phyloP scores from a whole-genome alignment of 225 moss, liverwort and hornwort genomes.

The Bryoerythrophyllum caledonicum region DNA sequence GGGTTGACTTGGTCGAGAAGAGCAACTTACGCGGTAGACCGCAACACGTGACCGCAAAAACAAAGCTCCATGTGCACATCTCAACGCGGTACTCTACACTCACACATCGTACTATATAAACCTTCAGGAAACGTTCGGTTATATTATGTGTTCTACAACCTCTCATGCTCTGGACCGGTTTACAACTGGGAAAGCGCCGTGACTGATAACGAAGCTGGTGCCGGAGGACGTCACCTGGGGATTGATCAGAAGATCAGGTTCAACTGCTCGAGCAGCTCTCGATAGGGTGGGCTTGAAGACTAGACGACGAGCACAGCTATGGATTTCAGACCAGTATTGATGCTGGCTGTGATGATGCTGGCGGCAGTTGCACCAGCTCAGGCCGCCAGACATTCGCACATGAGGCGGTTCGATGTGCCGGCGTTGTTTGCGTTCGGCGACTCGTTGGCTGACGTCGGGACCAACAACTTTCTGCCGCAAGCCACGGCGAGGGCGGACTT shows the following conservation, averaged over 20 bases:
- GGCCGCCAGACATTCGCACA: constrained; percentile 1
- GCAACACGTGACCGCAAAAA: not conserved
- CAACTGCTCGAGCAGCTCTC: not conserved
- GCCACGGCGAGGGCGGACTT: constrained; percentile 18
- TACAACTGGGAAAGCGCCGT: not conserved
- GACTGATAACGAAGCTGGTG: not conserved
- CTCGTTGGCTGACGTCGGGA: constrained; percentile 38
- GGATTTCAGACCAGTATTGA: constrained; percentile 2
- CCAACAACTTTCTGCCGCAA: constrained; percentile 34
- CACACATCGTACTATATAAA: not conserved
- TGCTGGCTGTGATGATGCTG: constrained; percentile 1
- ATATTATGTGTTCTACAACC: not conserved
- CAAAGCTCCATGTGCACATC: not conserved
- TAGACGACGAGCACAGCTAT: not conserved
- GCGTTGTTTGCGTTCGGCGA: constrained; percentile 27
- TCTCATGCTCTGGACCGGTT: not conserved
- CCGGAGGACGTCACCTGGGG: not conserved
- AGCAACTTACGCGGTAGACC: not conserved
- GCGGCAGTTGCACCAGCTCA: not conserved
- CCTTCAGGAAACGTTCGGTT: not conserved
- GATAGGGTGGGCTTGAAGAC: not conserved
- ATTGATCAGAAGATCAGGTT: not conserved
- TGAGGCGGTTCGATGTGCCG: constrained; percentile 22
- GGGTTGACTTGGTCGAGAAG: too few species aligned
- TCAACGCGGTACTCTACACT: not conserved